Evolutionary conservation across 352 stramenopile species (phyloP).

Genomic region (Nothophytophthora sp.): DNA sequence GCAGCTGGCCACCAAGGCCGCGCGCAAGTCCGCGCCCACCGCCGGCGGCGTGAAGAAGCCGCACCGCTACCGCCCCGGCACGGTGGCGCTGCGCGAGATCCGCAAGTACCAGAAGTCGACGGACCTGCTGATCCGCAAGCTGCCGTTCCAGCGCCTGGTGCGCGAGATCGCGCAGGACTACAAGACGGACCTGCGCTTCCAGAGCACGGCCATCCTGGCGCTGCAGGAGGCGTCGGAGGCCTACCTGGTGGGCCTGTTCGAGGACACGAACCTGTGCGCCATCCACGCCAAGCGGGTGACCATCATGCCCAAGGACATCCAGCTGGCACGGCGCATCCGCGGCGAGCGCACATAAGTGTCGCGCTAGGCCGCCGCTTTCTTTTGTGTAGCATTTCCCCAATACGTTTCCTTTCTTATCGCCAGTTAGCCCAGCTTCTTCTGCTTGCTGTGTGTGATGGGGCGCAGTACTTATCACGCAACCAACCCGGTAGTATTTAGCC

Average conservation of each 20-base stretch:
- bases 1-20: constrained; percentile 93
- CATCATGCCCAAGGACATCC: constrained; percentile 98
- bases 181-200: constrained; percentile 96
- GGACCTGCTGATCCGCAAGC: constrained; percentile 95
- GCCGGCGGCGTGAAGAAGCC: constrained; percentile 93
- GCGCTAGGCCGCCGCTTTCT: neutral
- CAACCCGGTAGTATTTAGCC: constrained; percentile 39
- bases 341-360: constrained; percentile 86
- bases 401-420: constrained; percentile 36
- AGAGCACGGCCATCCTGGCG: constrained; percentile 92
- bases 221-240: constrained; percentile 93
- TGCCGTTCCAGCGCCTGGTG: constrained; percentile 97
- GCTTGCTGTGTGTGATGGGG: constrained; percentile 40
- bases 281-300: constrained; percentile 97
- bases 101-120: constrained; percentile 96
- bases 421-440: constrained; percentile 21
- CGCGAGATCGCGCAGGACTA: constrained; percentile 97
- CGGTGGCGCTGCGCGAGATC: constrained; percentile 95
- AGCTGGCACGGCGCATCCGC: constrained; percentile 92
- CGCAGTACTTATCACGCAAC: constrained; percentile 28
- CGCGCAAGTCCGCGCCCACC: constrained; percentile 91
- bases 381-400: neutral
- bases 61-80: constrained; percentile 77
- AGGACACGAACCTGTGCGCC: constrained; percentile 95
- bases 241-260: constrained; percentile 95